Conservation (phyloP, 2,329 filamentous ascomycete genomes). For the Arachnopeziza araneosa region DNA sequence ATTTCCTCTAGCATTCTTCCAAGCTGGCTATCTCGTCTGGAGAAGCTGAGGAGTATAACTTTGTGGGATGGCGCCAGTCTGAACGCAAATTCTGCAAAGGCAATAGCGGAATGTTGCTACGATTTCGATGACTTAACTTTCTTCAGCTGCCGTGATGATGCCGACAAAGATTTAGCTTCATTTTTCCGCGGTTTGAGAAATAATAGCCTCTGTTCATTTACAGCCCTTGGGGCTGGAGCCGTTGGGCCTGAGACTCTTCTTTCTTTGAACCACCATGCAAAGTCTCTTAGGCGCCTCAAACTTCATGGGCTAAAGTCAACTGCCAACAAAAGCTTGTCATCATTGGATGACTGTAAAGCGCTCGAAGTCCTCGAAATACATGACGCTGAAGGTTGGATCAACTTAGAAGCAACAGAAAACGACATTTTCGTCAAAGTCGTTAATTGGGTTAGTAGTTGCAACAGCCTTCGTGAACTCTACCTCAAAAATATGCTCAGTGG, state of each 20-base stretch:
- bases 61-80: constrained; percentile 58
- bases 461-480: constrained; percentile 42
- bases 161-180: constrained; percentile 49
- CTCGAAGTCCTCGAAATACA: constrained; percentile 43
- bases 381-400: constrained; percentile 37
- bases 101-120: constrained; percentile 53
- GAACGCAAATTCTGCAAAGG: constrained; percentile 45
- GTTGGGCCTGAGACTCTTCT: constrained; percentile 50
- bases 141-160: constrained; percentile 35
- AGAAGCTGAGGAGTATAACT: constrained; percentile 52
- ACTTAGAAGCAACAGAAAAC: constrained; percentile 46
- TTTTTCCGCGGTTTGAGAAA: constrained; percentile 52
- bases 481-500: constrained; percentile 47
- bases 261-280: constrained; percentile 45
- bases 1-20: constrained; percentile 47
- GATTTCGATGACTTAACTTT: constrained; percentile 56
- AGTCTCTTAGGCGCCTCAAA: constrained; percentile 49
- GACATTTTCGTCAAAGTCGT: constrained; percentile 46
- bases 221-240: constrained; percentile 49
- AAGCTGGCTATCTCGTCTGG: constrained; percentile 53
- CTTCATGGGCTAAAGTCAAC: constrained; percentile 43
- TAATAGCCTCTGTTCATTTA: constrained; percentile 53
- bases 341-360: constrained; percentile 43
- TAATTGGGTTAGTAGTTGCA: constrained; percentile 50
- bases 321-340: constrained; percentile 42